These are phyloP conservation scores for Xylariomycetidae sp. DNA, from an alignment of 2,329 filamentous ascomycete species.

Conservation along the genomic window DNA sequence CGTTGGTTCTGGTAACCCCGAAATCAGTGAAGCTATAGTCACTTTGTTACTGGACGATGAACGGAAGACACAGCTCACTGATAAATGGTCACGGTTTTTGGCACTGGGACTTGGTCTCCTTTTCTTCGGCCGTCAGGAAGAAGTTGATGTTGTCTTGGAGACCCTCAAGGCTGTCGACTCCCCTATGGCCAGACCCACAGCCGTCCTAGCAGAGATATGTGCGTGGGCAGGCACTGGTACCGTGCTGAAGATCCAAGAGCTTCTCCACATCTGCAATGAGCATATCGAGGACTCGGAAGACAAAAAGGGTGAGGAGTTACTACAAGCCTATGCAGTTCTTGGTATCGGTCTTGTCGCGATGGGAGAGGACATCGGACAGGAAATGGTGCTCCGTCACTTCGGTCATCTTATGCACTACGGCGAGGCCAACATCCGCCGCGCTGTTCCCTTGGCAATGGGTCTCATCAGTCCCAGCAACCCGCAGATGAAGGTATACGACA, in stretches of 20 bases:
- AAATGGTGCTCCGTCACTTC: conserved; percentile 97
- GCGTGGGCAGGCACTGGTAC: conserved; percentile 97
- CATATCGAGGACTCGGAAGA: conserved; percentile 92
- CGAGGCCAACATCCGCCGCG: conserved; percentile 93
- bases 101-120: conserved; percentile 87
- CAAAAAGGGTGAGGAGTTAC: conserved; percentile 90
- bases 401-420: conserved; percentile 99
- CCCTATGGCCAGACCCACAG: conserved; percentile 93
- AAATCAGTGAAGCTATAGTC: conserved; percentile 88
- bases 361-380: conserved; percentile 97
- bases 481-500: conserved; percentile 99
- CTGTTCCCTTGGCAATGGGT: conserved; percentile 93
- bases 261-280: conserved; percentile 97
- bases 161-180: conserved; percentile 96
- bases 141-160: conserved; percentile 97
- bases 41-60: conserved; percentile 93
- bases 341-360: conserved; percentile 93
- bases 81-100: conserved; percentile 98
- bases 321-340: conserved; percentile 93
- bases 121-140: conserved; percentile 95
- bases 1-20: conserved; percentile 85
- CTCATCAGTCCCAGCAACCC: conserved; percentile 96
- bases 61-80: conserved; percentile 81
- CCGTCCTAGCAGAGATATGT: conserved; percentile 90
- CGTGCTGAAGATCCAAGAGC: conserved; percentile 93